phyloP scores from a whole-genome alignment of 108 stramenopile species.

The Bacterosira constricta region DNA sequence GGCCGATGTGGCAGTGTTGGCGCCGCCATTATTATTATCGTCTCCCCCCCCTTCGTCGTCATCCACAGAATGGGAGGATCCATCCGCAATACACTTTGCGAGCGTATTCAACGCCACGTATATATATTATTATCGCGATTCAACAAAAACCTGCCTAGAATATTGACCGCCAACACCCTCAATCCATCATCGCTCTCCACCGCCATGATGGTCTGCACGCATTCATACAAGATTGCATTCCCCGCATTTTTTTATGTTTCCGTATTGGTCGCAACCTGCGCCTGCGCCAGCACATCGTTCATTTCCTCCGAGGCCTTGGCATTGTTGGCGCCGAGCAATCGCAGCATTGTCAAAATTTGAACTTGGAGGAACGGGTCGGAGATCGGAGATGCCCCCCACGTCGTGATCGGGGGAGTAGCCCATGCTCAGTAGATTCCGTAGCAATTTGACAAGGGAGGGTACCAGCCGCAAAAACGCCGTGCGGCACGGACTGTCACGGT shows the following conservation, averaged over 20 bases:
- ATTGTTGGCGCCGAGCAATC: constrained; percentile 85
- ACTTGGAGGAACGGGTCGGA: constrained; percentile 97
- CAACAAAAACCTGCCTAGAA: constrained; percentile 97
- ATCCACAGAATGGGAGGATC: constrained; percentile 18
- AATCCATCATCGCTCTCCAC: constrained; percentile 95
- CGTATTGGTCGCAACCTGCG: constrained; percentile 99
- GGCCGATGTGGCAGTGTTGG: constrained; percentile 80
- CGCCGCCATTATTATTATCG: constrained; percentile 19
- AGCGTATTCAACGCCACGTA: constrained; percentile 98
- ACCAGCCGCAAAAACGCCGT: constrained; percentile 82
- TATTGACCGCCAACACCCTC: constrained; percentile 97
- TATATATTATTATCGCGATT: constrained; percentile 99
- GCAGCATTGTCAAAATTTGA: constrained; percentile 88
- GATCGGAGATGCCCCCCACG: constrained; percentile 94
- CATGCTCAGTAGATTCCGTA: constrained; percentile 90
- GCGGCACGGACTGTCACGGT: constrained; percentile 64
- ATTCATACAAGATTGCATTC: constrained; percentile 99
- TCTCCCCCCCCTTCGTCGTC: constrained; percentile 34
- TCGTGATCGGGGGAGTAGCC: constrained; percentile 97
- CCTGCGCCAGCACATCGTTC: constrained; percentile 99
- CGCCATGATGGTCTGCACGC: constrained; percentile 97
- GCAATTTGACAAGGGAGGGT: constrained; percentile 89
- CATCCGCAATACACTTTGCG: constrained; percentile 69
- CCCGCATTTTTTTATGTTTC: constrained; percentile 98
- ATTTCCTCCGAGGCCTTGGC: constrained; percentile 89